Evolutionary conservation across 768 basidiomycete species (phyloP).

Genomic region (Serendipita sp.): DNA sequence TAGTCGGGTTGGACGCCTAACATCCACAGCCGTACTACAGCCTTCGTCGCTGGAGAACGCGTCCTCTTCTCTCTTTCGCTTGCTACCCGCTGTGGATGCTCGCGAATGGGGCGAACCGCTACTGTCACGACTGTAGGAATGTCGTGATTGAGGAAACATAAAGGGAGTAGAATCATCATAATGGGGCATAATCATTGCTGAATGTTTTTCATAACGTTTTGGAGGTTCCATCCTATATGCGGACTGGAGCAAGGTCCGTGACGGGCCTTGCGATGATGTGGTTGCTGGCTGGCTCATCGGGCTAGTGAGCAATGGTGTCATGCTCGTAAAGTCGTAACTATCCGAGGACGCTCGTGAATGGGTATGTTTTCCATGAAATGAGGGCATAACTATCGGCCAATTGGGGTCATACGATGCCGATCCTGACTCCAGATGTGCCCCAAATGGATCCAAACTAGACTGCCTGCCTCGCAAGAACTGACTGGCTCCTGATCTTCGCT

Average conservation of each 20-base stretch:
- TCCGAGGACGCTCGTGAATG: neutral
- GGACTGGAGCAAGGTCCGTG: no score
- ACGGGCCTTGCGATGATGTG: neutral
- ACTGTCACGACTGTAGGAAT: neutral
- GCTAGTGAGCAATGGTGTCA: neutral
- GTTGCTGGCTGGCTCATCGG: neutral
- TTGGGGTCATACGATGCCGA: neutral
- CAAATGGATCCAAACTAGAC: constrained; percentile 34
- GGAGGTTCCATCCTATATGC: no score
- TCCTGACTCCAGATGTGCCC: constrained; percentile 14
- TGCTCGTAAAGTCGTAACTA: neutral
- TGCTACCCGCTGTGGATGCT: neutral
- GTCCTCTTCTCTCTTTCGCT: neutral
- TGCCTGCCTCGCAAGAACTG: constrained; percentile 37
- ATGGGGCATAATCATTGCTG: neutral
- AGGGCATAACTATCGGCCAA: neutral
- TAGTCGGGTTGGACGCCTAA: neutral
- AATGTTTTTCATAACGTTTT: neutral
- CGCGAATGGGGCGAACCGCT: neutral
- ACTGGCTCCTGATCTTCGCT: constrained; percentile 30
- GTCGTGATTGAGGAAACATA: neutral
- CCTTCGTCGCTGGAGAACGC: neutral
- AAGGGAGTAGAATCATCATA: neutral
- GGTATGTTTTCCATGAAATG: neutral
- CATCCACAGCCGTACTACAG: neutral